Base-by-base conservation (phyloP, 352 stramenopile genomes). In the Phytopythium vexans region DNA sequence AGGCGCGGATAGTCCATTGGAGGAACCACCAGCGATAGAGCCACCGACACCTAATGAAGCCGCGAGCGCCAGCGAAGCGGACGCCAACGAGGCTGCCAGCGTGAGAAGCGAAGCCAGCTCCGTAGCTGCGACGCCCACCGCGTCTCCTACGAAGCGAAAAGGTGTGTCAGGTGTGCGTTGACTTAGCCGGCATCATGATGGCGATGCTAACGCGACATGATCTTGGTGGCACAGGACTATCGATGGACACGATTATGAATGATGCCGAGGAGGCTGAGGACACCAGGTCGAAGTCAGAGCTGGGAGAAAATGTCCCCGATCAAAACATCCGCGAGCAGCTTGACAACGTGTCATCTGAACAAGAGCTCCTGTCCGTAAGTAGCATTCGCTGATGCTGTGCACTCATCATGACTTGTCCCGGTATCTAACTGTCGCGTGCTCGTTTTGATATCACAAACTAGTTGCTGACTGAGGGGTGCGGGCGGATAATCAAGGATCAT, bases 201-300 rank as follows among this genome's bases (percentile, higher is more conserved):
- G 21, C 21, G 21, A 27, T 27, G 21, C 21, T 27, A 27, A 27
- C 21, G 21, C 21, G 21, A 27, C 21, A 27, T 27, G 21, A 2
- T 27, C 21, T 27, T 27, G 21, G 21, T 27, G 21, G 21, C 21
- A 27, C 21, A 27, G 21, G 21, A 27, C 64, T 87, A n/a, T 82
- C 77, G 8, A 82, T 88, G 57, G 67, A 83, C 39, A 72, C 75
- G 32, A 54, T 86, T 12, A 74, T 86, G 64, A 81, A 79, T 52
- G 54, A 70, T 16, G 66, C 68, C 8, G 61, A 77, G 8, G 64
- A 74, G n/a, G 61, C 66, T 0, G 63, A 67, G 0, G 61, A 61
- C 8, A n/a, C 46, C 14, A 27, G 39, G 16, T 39, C 41, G 41
- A 58, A 15, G 36, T 11, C 43, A 4, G 64, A 43, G 11, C 49